Percentiles rank a stretch among this genome's conserved stretches.
phyloP scores from a whole-genome alignment of 805 yeast genomes.

The Metschnikowia proteae region DNA sequence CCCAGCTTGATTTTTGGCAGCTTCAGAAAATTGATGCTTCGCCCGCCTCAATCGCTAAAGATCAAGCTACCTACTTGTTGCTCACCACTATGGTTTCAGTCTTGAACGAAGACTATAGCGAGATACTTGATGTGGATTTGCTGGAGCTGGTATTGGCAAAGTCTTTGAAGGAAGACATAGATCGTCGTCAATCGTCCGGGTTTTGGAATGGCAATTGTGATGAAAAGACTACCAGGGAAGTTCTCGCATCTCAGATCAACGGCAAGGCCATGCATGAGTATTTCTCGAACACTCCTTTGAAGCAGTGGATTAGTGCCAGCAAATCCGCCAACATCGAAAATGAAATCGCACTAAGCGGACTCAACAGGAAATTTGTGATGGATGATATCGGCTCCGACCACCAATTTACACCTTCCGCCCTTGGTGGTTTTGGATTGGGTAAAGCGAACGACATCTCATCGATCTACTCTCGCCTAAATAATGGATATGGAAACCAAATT shows the following conservation, averaged over 20 bases:
- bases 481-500: constrained; percentile 6
- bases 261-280: constrained; percentile 25
- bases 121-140: constrained; percentile 21
- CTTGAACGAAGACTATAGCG: constrained; percentile 29
- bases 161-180: constrained; percentile 23
- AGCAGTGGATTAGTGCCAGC: constrained; percentile 24
- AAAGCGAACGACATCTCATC: constrained; percentile 40
- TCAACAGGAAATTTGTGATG: not conserved
- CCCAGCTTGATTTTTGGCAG: constrained; percentile 46
- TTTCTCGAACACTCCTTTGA: constrained; percentile 25
- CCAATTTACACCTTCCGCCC: constrained; percentile 1
- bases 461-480: constrained; percentile 33
- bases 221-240: not conserved
- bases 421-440: constrained; percentile 32
- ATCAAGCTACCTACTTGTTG: constrained; percentile 32
- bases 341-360: constrained; percentile 1
- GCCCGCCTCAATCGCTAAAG: constrained; percentile 17
- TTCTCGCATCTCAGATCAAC: constrained; percentile 11
- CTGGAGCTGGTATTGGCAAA: constrained; percentile 19
- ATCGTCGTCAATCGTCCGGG: constrained; percentile 21
- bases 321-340: not conserved
- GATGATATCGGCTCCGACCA: constrained; percentile 6
- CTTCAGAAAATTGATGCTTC: constrained; percentile 18
- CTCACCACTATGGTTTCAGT: constrained; percentile 24
- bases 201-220: constrained; percentile 23